phyloP scores from a whole-genome alignment of 805 yeast genomes.

The Myxozyma vanderwaltii region DNA sequence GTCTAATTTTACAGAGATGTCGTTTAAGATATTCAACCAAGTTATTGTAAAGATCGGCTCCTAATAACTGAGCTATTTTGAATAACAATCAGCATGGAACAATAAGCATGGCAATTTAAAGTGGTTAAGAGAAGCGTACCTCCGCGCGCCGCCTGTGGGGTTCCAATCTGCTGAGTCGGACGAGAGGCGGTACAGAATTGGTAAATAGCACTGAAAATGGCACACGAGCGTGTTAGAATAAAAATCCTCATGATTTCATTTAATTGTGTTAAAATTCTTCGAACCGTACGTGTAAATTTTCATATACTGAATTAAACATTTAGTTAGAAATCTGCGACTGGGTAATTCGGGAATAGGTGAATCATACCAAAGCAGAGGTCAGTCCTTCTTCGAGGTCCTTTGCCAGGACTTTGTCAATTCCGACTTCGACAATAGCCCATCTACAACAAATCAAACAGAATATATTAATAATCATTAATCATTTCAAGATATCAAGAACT shows the following conservation, averaged over 20 bases:
- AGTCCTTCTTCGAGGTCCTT: slow-evolving; percentile 44
- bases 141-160: slow-evolving; percentile 30
- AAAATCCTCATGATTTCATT: background rate
- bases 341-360: background rate
- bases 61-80: slow-evolving; percentile 58
- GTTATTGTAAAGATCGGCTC: slow-evolving; percentile 82
- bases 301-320: slow-evolving; percentile 36
- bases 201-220: slow-evolving; percentile 30
- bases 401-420: slow-evolving; percentile 46
- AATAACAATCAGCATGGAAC: too few species aligned
- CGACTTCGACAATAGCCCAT: slow-evolving; percentile 47
- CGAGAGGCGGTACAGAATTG: slow-evolving; percentile 35
- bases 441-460: slow-evolving; percentile 25
- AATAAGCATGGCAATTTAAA: too few species aligned
- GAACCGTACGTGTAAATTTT: slow-evolving; percentile 40
- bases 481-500: background rate
- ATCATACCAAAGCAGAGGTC: slow-evolving; percentile 40
- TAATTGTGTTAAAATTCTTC: background rate
- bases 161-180: slow-evolving; percentile 31
- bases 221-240: background rate
- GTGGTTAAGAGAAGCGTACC: slow-evolving; percentile 22
- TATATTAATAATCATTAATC: background rate
- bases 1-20: slow-evolving; percentile 47
- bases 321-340: background rate
- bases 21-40: slow-evolving; percentile 64